Evolutionary conservation across 2,329 filamentous ascomycete species (phyloP).

Genomic region (Microsporum audouinii): DNA sequence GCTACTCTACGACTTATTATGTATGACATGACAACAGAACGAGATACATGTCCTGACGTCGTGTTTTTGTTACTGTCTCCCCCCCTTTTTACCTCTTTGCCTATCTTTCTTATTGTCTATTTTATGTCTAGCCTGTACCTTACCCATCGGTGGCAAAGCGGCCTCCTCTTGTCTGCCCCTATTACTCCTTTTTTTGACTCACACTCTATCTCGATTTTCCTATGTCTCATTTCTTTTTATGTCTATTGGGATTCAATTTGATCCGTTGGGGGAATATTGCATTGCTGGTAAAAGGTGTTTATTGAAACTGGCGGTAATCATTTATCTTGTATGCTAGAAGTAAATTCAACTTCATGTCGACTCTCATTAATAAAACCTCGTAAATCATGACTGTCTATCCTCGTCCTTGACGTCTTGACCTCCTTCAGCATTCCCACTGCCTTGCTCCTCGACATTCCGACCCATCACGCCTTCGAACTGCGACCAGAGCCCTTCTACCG

Average conservation of each 20-base stretch:
- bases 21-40: conserved; percentile 3
- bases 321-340: neutral
- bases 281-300: conserved; percentile 4
- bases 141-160: neutral
- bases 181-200: neutral
- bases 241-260: neutral
- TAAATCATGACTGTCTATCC: conserved; percentile 15
- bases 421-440: neutral
- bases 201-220: neutral
- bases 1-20: neutral
- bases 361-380: neutral
- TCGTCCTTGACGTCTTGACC: neutral
- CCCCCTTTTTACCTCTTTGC: neutral
- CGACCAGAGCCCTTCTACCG: conserved; percentile 91
- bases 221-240: neutral
- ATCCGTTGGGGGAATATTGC: neutral
- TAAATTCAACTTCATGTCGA: neutral
- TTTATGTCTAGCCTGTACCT: neutral
- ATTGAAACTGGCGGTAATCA: neutral
- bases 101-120: conserved; percentile 8
- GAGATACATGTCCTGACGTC: conserved; percentile 2
- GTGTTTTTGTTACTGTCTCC: conserved; percentile 1
- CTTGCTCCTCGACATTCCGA: conserved; percentile 41
- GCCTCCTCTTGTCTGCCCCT: neutral
- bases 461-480: conserved; percentile 96